Evolutionary conservation across 371 early-diverging fungal genomes (phyloP), one percentile per base, ranked within the genome.

Genomic region (Lichtheimia hyalospora): DNA sequence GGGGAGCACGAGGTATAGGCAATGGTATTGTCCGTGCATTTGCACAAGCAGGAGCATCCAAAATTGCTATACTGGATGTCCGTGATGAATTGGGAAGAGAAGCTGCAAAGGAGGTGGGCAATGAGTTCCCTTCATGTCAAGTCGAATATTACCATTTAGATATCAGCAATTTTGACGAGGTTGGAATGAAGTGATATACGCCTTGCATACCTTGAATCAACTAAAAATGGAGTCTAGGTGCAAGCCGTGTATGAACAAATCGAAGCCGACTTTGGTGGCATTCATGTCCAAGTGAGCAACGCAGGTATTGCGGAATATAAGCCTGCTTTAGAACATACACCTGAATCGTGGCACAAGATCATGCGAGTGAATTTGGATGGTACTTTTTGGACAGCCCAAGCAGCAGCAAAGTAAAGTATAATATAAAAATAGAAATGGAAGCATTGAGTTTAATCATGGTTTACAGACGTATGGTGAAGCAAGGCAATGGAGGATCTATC

Each of bases 1-100:
- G 72, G n/a, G 72, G 63, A 16, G 69, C 64, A 16, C 54, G 72
- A 39, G 72, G 72, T 8, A 62, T 71, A 41, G 72, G 72, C 34
- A 24, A 55, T 53, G 63, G 61, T 52, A 71, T 71, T 39, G 62
- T 60, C 21, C 62, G 61, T 21, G 65, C 63, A 5, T 66, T 65
- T 56, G 68, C 66, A 2, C 57, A 67, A 34, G 63, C 68, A 18
- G 48, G 54, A 16, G 68, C 68, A 8, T 41, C 46, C 15, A 63
- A 59, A 5, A 44, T 67, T 25, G 68, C 64, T 39, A 56, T 67
- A 49, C 59, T 67, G 40, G 68, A 67, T 54, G 23, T 67, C 10
- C 63, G 64, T 23, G 68, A 67, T 21, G 64, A 67, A 34, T 44
- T 60, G n/a, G 68, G 68, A 14, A 20, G 52, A 34, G 46, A 60